A percentile compares a stretch with the other conserved stretches of the same genome.
Evolutionary conservation across 768 basidiomycete species (phyloP).

Genomic region (Naganishia vaughanmartiniae): DNA sequence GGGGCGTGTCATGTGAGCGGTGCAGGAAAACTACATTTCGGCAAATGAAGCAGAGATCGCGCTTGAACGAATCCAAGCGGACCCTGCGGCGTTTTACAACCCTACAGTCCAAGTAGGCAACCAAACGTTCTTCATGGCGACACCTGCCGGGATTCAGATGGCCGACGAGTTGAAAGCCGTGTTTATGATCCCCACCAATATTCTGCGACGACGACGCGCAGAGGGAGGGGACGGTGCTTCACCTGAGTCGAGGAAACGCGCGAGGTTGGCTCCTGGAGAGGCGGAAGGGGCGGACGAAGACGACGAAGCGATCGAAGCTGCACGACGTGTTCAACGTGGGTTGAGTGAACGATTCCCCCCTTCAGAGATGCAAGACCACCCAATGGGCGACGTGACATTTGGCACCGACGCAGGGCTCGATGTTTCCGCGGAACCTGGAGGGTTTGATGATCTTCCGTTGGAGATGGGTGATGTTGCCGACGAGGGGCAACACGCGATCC

Average conservation of each 20-base stretch:
- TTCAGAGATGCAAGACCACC: neutral
- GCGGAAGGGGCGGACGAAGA: conserved; percentile 58
- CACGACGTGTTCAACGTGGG: conserved; percentile 65
- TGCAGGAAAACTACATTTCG: conserved; percentile 73
- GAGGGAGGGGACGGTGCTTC: neutral
- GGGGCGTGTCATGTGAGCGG: neutral
- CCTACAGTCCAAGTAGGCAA: conserved; percentile 75
- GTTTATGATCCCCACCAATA: conserved; percentile 71
- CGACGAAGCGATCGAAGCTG: conserved; percentile 65
- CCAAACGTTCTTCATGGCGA: conserved; percentile 66
- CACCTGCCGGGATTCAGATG: conserved; percentile 63
- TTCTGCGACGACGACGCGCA: conserved; percentile 57
- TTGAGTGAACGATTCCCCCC: conserved; percentile 60
- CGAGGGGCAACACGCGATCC: neutral
- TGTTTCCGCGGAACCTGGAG: conserved; percentile 20
- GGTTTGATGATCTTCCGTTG: conserved; percentile 28
- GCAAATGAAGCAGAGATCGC: conserved; percentile 80
- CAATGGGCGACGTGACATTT: conserved; percentile 58
- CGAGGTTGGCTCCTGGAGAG: conserved; percentile 58
- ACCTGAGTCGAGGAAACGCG: conserved; percentile 41
- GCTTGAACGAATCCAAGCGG: conserved; percentile 76
- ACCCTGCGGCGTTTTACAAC: conserved; percentile 79
- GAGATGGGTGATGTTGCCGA: conserved; percentile 23
- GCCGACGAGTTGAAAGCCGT: conserved; percentile 76
- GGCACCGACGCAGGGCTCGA: conserved; percentile 41